These are phyloP conservation scores for Scleromitrula shiraiana DNA, from an alignment of 2,329 filamentous ascomycete species.

Conservation along the genomic window DNA sequence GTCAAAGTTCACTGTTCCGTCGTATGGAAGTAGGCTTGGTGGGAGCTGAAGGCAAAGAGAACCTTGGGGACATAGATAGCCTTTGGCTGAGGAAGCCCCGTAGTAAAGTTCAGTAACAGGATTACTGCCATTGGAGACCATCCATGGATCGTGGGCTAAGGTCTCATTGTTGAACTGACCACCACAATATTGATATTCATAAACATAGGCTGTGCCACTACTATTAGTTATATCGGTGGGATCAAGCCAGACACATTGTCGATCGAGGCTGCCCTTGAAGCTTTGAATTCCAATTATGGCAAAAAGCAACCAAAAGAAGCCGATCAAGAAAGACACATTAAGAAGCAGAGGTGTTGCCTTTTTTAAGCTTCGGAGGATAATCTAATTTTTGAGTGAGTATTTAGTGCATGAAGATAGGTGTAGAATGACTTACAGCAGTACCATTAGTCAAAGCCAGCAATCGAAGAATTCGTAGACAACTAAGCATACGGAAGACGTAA, in stretches of 20 bases:
- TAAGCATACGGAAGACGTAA: conserved; percentile 93
- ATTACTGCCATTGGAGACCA: conserved; percentile 34
- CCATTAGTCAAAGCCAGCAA: conserved; percentile 89
- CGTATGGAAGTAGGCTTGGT: conserved; percentile 57
- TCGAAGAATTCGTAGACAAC: conserved; percentile 84
- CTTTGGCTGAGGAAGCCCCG: conserved; percentile 57
- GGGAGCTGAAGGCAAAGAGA: conserved; percentile 73
- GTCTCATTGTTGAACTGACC: conserved; percentile 62
- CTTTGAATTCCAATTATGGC: conserved; percentile 95
- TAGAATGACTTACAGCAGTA: conserved; percentile 60
- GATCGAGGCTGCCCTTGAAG: conserved; percentile 77
- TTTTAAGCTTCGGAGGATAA: conserved; percentile 90
- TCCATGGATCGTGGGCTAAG: conserved; percentile 57
- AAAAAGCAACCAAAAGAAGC: conserved; percentile 97
- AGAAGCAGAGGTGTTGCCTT: conserved; percentile 87
- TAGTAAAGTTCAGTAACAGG: conserved; percentile 36
- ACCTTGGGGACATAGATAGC: conserved; percentile 76
- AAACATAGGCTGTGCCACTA: conserved; percentile 46
- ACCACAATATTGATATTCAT: conserved; percentile 72
- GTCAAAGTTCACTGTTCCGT: conserved; percentile 86
- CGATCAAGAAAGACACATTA: conserved; percentile 87
- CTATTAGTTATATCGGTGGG: conserved; percentile 46
- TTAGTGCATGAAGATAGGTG: not conserved
- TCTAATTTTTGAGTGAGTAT: conserved; percentile 38
- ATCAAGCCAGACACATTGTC: conserved; percentile 72